phyloP scores from a whole-genome alignment of 352 stramenopile genomes.

The Pythium rhizo-oryzae region DNA sequence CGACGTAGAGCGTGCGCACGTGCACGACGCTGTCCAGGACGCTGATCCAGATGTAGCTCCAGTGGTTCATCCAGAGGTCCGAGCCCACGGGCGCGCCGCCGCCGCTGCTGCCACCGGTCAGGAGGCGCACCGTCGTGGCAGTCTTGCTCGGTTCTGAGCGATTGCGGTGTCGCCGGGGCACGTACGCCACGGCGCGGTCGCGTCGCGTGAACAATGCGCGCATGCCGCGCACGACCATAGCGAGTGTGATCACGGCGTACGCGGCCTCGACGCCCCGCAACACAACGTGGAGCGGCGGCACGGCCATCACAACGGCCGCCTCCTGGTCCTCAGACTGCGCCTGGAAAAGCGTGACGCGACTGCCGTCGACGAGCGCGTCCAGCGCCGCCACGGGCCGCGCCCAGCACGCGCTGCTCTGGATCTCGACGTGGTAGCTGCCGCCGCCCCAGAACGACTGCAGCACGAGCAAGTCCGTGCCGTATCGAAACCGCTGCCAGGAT shows the following conservation, averaged over 20 bases:
- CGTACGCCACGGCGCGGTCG: slow-evolving; percentile 1
- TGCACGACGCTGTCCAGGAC: slow-evolving; percentile 6
- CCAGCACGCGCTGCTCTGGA: slow-evolving; percentile 17
- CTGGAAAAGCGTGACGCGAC: not conserved
- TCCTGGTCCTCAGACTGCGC: not conserved
- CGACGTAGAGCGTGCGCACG: slow-evolving; percentile 13
- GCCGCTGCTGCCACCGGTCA: too few relatives aligned
- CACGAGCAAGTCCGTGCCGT: slow-evolving; percentile 24
- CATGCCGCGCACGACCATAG: slow-evolving; percentile 28
- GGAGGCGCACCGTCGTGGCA: too few relatives aligned
- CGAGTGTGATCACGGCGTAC: slow-evolving; percentile 33
- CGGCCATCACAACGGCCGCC: not conserved
- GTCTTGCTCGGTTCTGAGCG: too few relatives aligned
- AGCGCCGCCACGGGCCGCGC: not conserved
- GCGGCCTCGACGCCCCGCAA: slow-evolving; percentile 24
- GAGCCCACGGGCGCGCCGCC: not conserved
- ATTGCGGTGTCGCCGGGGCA: too few relatives aligned
- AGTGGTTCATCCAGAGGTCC: slow-evolving; percentile 29
- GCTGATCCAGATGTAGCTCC: slow-evolving; percentile 30
- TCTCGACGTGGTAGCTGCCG: slow-evolving; percentile 13
- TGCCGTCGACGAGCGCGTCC: too few relatives aligned
- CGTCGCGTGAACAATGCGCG: not conserved
- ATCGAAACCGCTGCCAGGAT: too few relatives aligned
- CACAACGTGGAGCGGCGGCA: slow-evolving; percentile 4
- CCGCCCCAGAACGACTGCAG: slow-evolving; percentile 26